Percentiles rank a stretch among this genome's conserved stretches.
Conservation (phyloP, 2,329 filamentous ascomycete genomes). For the Clonostachys chloroleuca region DNA sequence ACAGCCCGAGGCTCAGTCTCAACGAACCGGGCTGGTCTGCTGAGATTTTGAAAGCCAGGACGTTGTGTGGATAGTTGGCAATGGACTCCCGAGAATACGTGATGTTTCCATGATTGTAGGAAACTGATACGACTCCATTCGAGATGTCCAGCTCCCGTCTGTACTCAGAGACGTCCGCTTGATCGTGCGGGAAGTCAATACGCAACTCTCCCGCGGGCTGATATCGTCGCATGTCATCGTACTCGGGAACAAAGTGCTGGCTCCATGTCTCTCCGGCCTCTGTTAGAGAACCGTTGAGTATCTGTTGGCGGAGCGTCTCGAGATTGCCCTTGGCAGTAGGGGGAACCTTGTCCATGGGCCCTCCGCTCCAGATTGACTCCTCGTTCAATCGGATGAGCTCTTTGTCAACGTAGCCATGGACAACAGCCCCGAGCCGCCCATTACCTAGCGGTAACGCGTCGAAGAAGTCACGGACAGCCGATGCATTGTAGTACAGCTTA, state of each 20-base stretch:
- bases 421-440: constrained; percentile 29
- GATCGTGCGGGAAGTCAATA: constrained; percentile 9
- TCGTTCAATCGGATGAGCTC: constrained; percentile 39
- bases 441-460: constrained; percentile 34
- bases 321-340: constrained; percentile 24
- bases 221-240: background rate
- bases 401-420: constrained; percentile 23
- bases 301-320: constrained; percentile 13
- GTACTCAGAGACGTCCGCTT: constrained; percentile 19
- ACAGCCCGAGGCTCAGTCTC: background rate
- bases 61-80: constrained; percentile 13
- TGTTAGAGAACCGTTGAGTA: constrained; percentile 22
- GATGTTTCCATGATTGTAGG: constrained; percentile 7
- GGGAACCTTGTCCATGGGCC: constrained; percentile 29
- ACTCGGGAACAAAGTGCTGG: too few relatives aligned
- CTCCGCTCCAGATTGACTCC: constrained; percentile 38
- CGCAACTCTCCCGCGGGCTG: constrained; percentile 9
- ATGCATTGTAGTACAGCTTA: background rate
- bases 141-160: constrained; percentile 10
- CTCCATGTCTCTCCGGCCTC: constrained; percentile 4
- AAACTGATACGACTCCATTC: constrained; percentile 4
- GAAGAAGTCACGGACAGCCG: background rate
- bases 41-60: constrained; percentile 10
- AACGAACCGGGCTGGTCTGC: constrained; percentile 7
- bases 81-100: constrained; percentile 13